Percentiles rank a stretch among this genome's conserved stretches.
Conservation (phyloP, 139 green algal genomes). For the Tetradesmus lagerheimii region DNA sequence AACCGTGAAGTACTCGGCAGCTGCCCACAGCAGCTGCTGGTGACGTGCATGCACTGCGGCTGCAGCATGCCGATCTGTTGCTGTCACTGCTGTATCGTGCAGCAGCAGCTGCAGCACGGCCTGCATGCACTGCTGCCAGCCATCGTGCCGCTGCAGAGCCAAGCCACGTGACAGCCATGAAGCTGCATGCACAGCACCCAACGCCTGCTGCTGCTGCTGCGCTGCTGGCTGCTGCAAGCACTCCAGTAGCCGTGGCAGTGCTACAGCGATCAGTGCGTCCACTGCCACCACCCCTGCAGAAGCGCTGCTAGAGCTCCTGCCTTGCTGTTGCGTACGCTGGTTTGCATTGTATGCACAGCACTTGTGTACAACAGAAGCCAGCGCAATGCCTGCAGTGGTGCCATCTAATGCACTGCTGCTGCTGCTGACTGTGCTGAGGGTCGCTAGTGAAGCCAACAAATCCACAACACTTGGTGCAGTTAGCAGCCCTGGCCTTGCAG, state of each 20-base stretch:
- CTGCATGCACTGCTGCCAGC: constrained; percentile 18
- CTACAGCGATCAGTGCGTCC: not conserved
- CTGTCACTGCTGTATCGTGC: not conserved
- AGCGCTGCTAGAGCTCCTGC: too few species aligned
- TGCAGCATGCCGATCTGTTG: too few species aligned
- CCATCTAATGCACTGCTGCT: not conserved
- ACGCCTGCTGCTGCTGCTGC: constrained; percentile 29
- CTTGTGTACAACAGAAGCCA: constrained; percentile 24
- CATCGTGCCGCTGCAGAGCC: constrained; percentile 42
- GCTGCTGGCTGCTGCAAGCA: not conserved
- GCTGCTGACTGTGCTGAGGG: not conserved
- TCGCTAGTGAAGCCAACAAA: not conserved
- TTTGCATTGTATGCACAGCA: not conserved
- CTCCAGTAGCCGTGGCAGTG: not conserved
- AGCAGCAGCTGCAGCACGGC: constrained; percentile 28
- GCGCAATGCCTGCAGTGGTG: constrained; percentile 5
- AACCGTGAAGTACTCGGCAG: constrained; percentile 18
- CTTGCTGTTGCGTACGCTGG: not conserved
- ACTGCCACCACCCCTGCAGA: not conserved
- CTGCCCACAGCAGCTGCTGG: constrained; percentile 29
- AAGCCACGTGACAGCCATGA: constrained; percentile 22
- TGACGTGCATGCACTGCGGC: too few species aligned
- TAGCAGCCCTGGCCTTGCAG: constrained; percentile 12
- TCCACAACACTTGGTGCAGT: not conserved
- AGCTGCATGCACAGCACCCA: not conserved